Evolutionary conservation across 306 rosid genomes (phyloP).

Genomic region (Crotalaria pallida): DNA sequence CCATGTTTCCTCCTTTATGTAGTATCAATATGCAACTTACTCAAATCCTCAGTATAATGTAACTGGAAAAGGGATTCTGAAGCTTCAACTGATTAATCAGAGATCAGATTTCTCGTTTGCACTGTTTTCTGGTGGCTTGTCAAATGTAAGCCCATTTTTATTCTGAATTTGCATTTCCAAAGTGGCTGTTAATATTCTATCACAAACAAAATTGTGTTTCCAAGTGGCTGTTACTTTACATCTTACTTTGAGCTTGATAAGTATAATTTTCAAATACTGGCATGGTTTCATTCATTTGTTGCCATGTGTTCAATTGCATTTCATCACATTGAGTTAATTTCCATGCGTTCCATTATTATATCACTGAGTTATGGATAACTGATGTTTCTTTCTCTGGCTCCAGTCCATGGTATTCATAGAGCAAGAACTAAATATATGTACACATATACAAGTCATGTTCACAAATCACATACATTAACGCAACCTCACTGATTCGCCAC

Average conservation of each 20-base stretch:
- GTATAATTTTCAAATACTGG: background rate
- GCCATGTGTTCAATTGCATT: background rate
- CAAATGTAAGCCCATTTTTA: conserved; percentile 36
- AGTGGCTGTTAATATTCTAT: background rate
- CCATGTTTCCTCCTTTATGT: conserved; percentile 31
- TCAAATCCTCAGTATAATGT: conserved; percentile 43
- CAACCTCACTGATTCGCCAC: background rate
- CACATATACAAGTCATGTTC: background rate
- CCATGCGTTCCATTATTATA: background rate
- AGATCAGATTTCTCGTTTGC: conserved; percentile 88
- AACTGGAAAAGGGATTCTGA: conserved; percentile 59
- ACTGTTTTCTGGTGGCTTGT: conserved; percentile 74
- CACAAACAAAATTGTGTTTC: background rate
- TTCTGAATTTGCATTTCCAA: conserved; percentile 13
- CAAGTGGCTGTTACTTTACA: background rate
- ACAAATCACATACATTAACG: background rate
- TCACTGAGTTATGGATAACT: background rate
- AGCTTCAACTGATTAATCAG: conserved; percentile 75
- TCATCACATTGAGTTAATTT: background rate
- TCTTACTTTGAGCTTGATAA: background rate
- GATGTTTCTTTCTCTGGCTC: background rate
- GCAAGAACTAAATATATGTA: background rate
- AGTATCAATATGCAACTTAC: conserved; percentile 77
- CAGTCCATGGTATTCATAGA: background rate
- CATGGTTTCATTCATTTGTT: background rate